Conservation (phyloP, 140 eudicot species). For the Ambrosia hybrid region DNA sequence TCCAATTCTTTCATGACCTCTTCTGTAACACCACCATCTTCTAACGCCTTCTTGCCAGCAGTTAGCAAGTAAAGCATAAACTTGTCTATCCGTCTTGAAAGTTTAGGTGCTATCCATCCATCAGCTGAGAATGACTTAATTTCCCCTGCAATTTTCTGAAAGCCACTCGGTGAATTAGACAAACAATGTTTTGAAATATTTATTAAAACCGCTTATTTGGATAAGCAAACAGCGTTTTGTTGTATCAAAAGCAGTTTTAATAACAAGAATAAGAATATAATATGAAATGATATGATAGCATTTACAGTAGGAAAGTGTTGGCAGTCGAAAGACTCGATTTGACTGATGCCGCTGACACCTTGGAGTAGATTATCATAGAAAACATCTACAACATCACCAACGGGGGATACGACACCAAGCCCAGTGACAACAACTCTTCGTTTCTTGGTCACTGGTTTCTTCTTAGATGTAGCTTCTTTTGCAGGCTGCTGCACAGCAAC, state of each 20-base stretch:
- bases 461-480: constrained; percentile 39
- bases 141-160: constrained; percentile 71
- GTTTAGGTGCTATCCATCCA: constrained; percentile 73
- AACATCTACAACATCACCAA: constrained; percentile 54
- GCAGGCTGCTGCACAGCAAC: constrained; percentile 46
- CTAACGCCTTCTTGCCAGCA: constrained; percentile 76
- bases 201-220: background rate
- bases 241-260: background rate
- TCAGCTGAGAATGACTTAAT: constrained; percentile 66
- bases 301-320: constrained; percentile 52
- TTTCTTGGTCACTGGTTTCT: constrained; percentile 39
- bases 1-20: constrained; percentile 53
- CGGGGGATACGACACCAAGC: constrained; percentile 62
- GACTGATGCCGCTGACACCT: constrained; percentile 66
- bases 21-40: constrained; percentile 57
- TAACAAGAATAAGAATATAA: too few relatives aligned
- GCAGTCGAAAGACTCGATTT: constrained; percentile 64
- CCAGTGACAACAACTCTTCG: constrained; percentile 68
- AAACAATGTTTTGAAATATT: background rate
- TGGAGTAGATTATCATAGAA: constrained; percentile 56
- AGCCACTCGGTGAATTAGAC: constrained; percentile 8
- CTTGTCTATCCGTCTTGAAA: constrained; percentile 56
- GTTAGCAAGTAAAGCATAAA: constrained; percentile 74
- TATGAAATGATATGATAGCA: too few relatives aligned
- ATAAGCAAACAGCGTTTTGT: too few relatives aligned